Evolutionary conservation across 2,329 filamentous ascomycete genomes (phyloP), one percentile per base, ranked within the genome.

Genomic region (Trichoderma sp.): DNA sequence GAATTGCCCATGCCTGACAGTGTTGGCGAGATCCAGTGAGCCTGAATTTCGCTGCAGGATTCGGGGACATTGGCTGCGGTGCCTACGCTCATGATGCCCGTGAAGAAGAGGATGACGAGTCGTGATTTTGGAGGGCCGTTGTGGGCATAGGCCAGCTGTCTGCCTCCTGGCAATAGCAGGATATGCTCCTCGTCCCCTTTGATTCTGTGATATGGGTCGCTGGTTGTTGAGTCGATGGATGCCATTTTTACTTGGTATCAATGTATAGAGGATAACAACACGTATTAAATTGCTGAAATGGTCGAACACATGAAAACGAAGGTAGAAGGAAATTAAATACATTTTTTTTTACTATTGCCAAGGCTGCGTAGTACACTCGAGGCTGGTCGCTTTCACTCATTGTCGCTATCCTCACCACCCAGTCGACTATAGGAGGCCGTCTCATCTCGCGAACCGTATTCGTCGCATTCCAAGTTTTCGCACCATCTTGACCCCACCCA

Each of bases 61-160:
- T 29, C 31, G 53, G 47, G 21, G 1, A 53, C 60, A 6, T 70
- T 65, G 8, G 40, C 40, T 3, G 74, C 73, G 7, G 43, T 70
- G 2, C 74, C 74, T 7, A 74, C 70, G 60, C 71, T 72, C 68
- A 75, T 69, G 10, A 75, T 63, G 33, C 74, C 72, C 2, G 67
- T 68, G 52, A 74, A 75, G 68, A 74, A 75, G 29, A 75, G 37
- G 52, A 74, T 31, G 29, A 74, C 47, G 33, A 66, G 73, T 8
- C 70, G 72, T 1, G 72, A 70, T 2, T 49, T 33, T 5, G 55
- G 35, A 2, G 73, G 74, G 2, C 74, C 73, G 37, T 74, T 75
- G 69, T 70, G 62, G 13, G 74, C 71, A 60, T 72, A 75, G 13
- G 74, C 73, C 0, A 75, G 40, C n/a, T 73, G 72, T 19, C 74